Percentiles rank a stretch among this genome's conserved stretches.
These are phyloP conservation scores for Coniferiporia weirii DNA, from an alignment of 1,284 basidiomycete species.

Conservation along the genomic window DNA sequence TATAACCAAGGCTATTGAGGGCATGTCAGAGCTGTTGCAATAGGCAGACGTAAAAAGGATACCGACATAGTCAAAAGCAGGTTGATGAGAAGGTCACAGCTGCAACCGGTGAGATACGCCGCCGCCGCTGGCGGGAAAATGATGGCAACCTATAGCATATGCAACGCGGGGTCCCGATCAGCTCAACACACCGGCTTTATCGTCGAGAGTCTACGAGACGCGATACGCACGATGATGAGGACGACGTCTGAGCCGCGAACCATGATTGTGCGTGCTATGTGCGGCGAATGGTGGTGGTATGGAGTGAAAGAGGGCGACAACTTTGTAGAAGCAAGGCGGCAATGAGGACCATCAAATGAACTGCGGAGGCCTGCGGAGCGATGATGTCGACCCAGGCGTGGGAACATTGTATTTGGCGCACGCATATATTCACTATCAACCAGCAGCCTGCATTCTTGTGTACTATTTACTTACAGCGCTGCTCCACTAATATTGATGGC, in stretches of 20 bases:
- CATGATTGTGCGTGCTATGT: constrained; percentile 18
- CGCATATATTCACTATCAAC: too few relatives aligned
- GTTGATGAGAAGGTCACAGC: constrained; percentile 79
- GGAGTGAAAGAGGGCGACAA: not conserved
- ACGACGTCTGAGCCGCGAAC: constrained; percentile 51
- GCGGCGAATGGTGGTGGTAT: not conserved
- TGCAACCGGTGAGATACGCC: constrained; percentile 71
- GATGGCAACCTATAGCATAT: constrained; percentile 61
- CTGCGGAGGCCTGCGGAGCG: not conserved
- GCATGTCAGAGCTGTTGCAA: constrained; percentile 11
- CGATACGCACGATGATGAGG: constrained; percentile 39
- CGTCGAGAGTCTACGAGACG: not conserved
- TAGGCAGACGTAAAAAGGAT: constrained; percentile 9
- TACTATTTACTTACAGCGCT: too few relatives aligned
- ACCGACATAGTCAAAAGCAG: constrained; percentile 65
- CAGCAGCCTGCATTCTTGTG: too few relatives aligned
- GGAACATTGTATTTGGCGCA: too few relatives aligned
- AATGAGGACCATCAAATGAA: not conserved
- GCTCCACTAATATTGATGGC: too few relatives aligned
- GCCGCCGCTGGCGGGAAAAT: constrained; percentile 68
- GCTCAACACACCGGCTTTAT: not conserved
- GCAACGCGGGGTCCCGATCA: constrained; percentile 26
- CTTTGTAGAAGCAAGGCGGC: not conserved
- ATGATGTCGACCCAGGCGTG: not conserved
- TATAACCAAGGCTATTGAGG: constrained; percentile 56